Evolutionary conservation across 2,329 filamentous ascomycete genomes (phyloP).

Genomic region (Fusarium duplospermum): DNA sequence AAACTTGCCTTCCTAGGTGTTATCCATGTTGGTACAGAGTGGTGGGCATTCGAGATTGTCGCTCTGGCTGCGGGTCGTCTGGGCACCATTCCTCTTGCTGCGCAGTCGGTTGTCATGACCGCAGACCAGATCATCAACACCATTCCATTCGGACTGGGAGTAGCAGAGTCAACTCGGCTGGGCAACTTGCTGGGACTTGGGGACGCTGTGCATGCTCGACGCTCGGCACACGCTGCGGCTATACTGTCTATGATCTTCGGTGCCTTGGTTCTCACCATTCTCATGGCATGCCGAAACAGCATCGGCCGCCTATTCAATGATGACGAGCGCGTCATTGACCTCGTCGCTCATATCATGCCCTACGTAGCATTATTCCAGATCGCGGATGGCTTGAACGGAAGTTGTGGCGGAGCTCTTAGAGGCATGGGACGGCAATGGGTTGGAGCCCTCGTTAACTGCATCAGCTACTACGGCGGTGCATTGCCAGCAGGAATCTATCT

Average conservation of each 20-base stretch:
- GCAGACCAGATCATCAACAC: conserved; percentile 87
- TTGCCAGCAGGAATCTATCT: conserved; percentile 85
- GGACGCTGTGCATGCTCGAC: conserved; percentile 72
- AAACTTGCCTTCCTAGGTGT: conserved; percentile 81
- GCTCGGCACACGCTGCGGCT: conserved; percentile 81
- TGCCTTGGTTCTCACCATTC: conserved; percentile 70
- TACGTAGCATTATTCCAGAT: conserved; percentile 92
- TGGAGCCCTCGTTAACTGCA: conserved; percentile 82
- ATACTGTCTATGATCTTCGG: conserved; percentile 78
- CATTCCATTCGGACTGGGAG: conserved; percentile 87
- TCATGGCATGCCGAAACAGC: conserved; percentile 77
- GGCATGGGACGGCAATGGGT: conserved; percentile 91
- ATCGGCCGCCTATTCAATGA: conserved; percentile 87
- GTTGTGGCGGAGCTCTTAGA: conserved; percentile 81
- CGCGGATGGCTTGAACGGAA: conserved; percentile 87
- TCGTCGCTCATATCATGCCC: conserved; percentile 84
- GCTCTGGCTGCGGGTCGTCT: conserved; percentile 84
- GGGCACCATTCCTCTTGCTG: conserved; percentile 82
- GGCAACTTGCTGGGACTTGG: conserved; percentile 83
- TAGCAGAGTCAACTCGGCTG: conserved; percentile 81
- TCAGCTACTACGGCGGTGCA: conserved; percentile 87
- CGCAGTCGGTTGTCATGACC: conserved; percentile 91
- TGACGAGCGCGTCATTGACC: conserved; percentile 74
- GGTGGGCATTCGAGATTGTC: conserved; percentile 95
- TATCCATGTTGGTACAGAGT: conserved; percentile 88